phyloP scores from a whole-genome alignment of 1,139 yeast species.

The Sugiyamaella neomexicana region DNA sequence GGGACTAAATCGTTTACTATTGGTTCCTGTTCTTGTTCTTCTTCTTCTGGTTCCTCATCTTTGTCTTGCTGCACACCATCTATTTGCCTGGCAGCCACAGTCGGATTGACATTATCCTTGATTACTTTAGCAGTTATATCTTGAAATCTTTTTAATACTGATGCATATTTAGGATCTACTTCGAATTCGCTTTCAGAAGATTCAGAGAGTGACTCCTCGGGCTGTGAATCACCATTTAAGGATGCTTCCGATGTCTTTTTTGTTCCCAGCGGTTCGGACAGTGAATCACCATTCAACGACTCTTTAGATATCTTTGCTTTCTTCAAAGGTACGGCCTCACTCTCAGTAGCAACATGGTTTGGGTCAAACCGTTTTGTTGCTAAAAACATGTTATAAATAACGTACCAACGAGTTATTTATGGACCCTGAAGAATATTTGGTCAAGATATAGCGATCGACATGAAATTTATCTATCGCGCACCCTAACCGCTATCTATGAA shows the following conservation, averaged over 20 bases:
- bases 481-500: background rate
- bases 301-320: constrained; percentile 14
- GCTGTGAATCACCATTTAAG: background rate
- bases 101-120: constrained; percentile 5
- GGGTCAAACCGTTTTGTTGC: constrained; percentile 29
- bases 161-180: constrained; percentile 28
- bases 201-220: constrained; percentile 7
- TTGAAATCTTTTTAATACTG: constrained; percentile 24
- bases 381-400: constrained; percentile 27
- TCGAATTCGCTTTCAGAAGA: constrained; percentile 11
- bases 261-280: no score
- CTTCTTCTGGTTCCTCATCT: no score
- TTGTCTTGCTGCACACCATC: constrained; percentile 23
- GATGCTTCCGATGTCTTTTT: constrained; percentile 5
- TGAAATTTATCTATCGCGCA: background rate
- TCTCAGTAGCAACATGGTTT: constrained; percentile 22
- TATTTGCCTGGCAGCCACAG: constrained; percentile 5
- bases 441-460: background rate
- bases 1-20: constrained; percentile 57
- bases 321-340: constrained; percentile 19
- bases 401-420: background rate
- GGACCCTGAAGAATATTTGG: background rate
- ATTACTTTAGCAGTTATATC: constrained; percentile 12
- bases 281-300: background rate
- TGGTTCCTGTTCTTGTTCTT: constrained; percentile 16